Base-by-base conservation (phyloP, 441 rosid genomes). In the Arabidopsis lyrata region DNA sequence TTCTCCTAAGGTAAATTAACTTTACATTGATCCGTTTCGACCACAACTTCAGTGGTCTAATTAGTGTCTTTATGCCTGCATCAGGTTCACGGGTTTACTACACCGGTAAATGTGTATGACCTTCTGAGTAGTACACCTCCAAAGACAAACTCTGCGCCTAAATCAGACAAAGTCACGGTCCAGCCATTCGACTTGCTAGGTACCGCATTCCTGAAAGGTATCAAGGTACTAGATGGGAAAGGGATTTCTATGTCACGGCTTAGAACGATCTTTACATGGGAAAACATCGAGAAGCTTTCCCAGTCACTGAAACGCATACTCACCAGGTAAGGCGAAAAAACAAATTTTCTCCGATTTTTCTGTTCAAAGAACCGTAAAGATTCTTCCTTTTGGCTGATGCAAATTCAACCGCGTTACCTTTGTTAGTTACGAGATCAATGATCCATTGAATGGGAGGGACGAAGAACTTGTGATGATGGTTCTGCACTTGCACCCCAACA, bases 401-500 rank as follows among this genome's bases (percentile, higher is more conserved):
- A 31, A n/a, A 36, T 44, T 70, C 49, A 58, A 58, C 48, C 22
- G 0, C 6, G 0, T 20, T 24, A 5, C 20, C 7, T 55, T 13
- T 45, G 84, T 77, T 35, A 95, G 97, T 83, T 86, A 90, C 75
- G 85, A 86, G 18, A 79, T 88, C 48, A 78, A 87, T 81, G 86
- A 84, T 8, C 75, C 62, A 11, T 64, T 96, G 73, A 84, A 74
- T 77, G 97, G 87, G 58, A 50, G 52, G 4, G 98, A 91, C 76
- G 79, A 81, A 73, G 61, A 55, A 1, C 66, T 63, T 1, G 69
- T 96, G 85, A 82, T 72, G 83, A 83, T 49, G 84, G 96, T 86
- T 16, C 77, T 96, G 57, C 73, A 70, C 77, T 96, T 93, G 53
- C 99, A 96, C 76, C 99, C 99, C 24, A 91, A 84, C 38, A 70